Percentiles rank a stretch among this genome's conserved stretches.
These are phyloP conservation scores for Oemleria cerasiformis DNA, from an alignment of 306 rosid genomes.

Conservation along the genomic window DNA sequence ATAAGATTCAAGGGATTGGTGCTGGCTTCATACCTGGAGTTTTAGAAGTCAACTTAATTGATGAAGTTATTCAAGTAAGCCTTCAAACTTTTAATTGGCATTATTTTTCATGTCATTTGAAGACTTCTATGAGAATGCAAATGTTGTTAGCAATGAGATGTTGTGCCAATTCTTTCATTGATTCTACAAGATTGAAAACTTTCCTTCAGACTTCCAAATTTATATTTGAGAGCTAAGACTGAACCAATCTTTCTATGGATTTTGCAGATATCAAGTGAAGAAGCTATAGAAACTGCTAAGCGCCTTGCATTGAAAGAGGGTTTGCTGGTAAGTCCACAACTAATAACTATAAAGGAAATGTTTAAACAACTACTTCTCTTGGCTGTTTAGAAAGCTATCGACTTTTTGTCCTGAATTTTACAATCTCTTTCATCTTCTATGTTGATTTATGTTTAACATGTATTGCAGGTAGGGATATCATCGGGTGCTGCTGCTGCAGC, in stretches of 20 bases:
- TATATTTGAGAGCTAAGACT: constrained; percentile 1
- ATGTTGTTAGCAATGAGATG: neutral
- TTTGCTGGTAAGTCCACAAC: constrained; percentile 50
- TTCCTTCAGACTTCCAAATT: constrained; percentile 1
- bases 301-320: constrained; percentile 87
- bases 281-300: constrained; percentile 83
- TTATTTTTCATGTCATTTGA: neutral
- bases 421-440: neutral
- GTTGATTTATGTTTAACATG: constrained; percentile 2
- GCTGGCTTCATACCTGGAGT: constrained; percentile 98
- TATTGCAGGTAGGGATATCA: constrained; percentile 85
- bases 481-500: constrained; percentile 96
- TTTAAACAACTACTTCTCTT: constrained; percentile 9
- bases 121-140: neutral
- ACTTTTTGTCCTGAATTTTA: neutral
- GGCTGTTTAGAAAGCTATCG: neutral
- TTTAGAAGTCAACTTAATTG: constrained; percentile 61
- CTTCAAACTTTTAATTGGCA: constrained; percentile 17
- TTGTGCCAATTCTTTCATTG: neutral
- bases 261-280: constrained; percentile 82
- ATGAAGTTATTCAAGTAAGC: constrained; percentile 87
- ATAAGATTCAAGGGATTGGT: constrained; percentile 97
- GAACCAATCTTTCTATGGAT: constrained; percentile 2
- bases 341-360: constrained; percentile 10
- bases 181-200: neutral